Conservation (phyloP, 2,329 filamentous ascomycete genomes). For the Colletotrichum tofieldiae region DNA sequence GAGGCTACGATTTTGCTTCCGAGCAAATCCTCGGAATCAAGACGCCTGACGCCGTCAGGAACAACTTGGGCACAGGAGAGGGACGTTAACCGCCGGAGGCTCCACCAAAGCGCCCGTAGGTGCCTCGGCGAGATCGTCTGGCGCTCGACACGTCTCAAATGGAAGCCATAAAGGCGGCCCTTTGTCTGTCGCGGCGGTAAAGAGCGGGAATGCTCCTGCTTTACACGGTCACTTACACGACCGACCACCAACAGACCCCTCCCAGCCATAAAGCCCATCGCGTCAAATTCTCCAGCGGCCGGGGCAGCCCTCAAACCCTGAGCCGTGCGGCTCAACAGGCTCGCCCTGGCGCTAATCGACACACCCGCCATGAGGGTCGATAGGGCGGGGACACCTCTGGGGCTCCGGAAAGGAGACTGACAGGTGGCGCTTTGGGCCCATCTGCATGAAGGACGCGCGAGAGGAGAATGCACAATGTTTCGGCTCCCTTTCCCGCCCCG, state of each 20-base stretch:
- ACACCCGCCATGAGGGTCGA: not conserved
- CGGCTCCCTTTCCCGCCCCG: not conserved
- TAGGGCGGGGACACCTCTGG: not conserved
- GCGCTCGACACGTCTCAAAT: not conserved
- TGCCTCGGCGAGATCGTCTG: not conserved
- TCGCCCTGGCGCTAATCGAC: conserved; percentile 21
- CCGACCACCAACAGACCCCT: not conserved
- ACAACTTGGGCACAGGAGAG: not conserved
- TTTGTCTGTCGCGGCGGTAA: not conserved
- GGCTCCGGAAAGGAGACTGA: not conserved
- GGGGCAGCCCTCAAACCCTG: conserved; percentile 5
- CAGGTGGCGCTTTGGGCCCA: not conserved
- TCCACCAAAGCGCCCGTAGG: not conserved
- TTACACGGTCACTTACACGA: conserved; percentile 2
- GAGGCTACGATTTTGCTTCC: not conserved
- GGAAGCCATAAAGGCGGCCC: too few species aligned
- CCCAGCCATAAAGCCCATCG: not conserved
- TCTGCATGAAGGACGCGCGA: not conserved
- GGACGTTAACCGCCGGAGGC: not conserved
- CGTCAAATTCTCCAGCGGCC: not conserved
- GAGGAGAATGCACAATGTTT: not conserved
- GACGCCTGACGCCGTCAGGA: not conserved
- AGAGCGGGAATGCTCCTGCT: not conserved
- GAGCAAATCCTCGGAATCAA: not conserved
- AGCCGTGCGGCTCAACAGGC: conserved; percentile 8